Evolutionary conservation across 768 basidiomycete genomes (phyloP), one percentile per base, ranked within the genome.

Genomic region (Crassisporium funariophilum): DNA sequence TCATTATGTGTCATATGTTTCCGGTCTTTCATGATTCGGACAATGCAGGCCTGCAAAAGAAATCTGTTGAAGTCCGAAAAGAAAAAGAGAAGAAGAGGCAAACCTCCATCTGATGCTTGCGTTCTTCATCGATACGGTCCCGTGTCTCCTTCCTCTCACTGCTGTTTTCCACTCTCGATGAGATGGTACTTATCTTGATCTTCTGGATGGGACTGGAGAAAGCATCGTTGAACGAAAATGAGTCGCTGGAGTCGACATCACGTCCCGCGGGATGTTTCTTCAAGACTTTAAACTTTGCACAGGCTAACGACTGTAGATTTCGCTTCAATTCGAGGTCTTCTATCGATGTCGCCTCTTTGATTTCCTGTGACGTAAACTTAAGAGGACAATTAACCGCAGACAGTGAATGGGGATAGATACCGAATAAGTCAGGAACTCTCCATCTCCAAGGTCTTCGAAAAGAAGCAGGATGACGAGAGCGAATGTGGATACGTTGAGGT

Each of bases 21-120:
- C 45, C 94, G 75, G 62, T 92, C 86, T 70, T 98, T 98, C 95
- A 99, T 98, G 21, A 98, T 84, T 23, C 97, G 85, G 19, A 99
- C 97, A 52, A 98, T 88, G 60, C 92, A 98, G 1, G 97, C 97
- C 95, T 99, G 38, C n/a, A 35, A 40, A 16, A 24, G 34, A 40
- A 39, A 21, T 23, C 27, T 49, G 16, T 13, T 37, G 24, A 52
- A 35, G 50, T 23, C 13, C 21, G 33, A 41, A n/a, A 34, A 25
- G 10, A 13, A 35, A 29, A 31, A 17, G 10, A 22, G 21, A 24
- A n/a, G 23, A n/a, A 24, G 25, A 19, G 31, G 68, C 81, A 43
- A 50, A 92, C 95, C 73, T 98, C 95, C 35, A 84, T 88, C 67
- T 95, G 85, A 67, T 93, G 84, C 52, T 77, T 83, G 36, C 97